phyloP scores from a whole-genome alignment of 495 filamentous ascomycete genomes.

The Xylaria venustula region DNA sequence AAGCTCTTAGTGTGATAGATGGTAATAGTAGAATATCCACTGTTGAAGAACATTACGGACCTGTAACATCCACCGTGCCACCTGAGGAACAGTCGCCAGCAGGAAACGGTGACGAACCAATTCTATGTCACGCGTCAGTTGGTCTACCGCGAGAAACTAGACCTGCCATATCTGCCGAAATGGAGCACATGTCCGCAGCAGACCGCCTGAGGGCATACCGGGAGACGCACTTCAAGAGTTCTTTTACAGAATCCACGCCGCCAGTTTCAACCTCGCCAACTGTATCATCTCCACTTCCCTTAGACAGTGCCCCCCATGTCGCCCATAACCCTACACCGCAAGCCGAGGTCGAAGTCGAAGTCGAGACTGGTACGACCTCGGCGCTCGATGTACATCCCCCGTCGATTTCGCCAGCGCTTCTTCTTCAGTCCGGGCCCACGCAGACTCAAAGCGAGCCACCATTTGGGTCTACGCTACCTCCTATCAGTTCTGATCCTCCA shows the following conservation, averaged over 20 bases:
- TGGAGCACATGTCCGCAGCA: conserved; percentile 21
- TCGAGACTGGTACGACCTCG: conserved; percentile 3
- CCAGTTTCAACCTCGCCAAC: neutral
- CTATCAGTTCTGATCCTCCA: neutral
- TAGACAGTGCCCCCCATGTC: neutral
- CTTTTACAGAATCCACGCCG: neutral
- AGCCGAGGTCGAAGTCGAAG: conserved; percentile 3
- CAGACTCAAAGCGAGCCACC: conserved; percentile 1
- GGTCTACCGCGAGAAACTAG: neutral
- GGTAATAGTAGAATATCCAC: conserved; percentile 18
- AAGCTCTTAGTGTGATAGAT: conserved; percentile 22
- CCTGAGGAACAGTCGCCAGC: conserved; percentile 8
- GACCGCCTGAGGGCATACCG: conserved; percentile 18
- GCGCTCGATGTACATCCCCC: conserved; percentile 6
- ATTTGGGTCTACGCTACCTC: conserved; percentile 11
- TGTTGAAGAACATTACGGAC: conserved; percentile 1
- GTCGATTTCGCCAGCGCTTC: conserved; percentile 10
- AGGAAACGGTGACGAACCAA: neutral
- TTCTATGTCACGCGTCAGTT: neutral
- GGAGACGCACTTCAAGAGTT: conserved; percentile 17
- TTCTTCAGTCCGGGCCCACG: neutral
- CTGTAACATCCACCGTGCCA: conserved; percentile 8
- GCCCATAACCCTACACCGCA: neutral
- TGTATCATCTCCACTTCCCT: neutral
- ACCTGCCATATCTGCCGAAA: conserved; percentile 13